Base-by-base conservation (phyloP, 1,139 yeast species). In the Suhomyces anneliseae region DNA sequence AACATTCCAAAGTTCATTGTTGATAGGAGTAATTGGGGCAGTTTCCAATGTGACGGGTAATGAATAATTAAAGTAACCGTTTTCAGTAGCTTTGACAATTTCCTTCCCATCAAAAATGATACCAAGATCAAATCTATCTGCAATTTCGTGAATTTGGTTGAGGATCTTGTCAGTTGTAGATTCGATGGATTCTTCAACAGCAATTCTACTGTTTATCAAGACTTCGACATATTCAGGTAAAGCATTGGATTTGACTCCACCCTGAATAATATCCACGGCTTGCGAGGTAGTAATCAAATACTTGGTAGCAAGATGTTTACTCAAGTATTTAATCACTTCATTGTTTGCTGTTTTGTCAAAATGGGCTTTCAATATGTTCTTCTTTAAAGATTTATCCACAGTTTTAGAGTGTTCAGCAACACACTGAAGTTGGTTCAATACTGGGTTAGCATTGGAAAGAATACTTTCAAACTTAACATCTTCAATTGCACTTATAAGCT, bases 171-270 rank as follows among this genome's bases (percentile, higher is more conserved):
- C 62, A 29, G 69, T 55, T 4, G 81, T 72, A 8, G 68, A 68
- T 2, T 65, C 65, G 1, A 78, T 72, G 8, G 74, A 55, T 34
- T 78, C 76, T 50, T 80, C 86, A 15, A 80, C 65, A 6, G 82
- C 78, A 46, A 84, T 74, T 52, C 90, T 72, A 53, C 82, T 82
- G 62, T 85, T 84, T 38, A 85, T 73, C 43, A 74, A 61, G 19
- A 83, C 69, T 7, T 73, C 68, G 6, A 79, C 86, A 52, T 71
- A 74, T 59, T 87, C 95, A 1, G 95, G 95, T 48, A 87, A 70
- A 2, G 93, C 92, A 59, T 86, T 86, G 33, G 82, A 69, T 62
- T 86, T 86, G 38, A 78, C 77, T 15, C 93, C 93, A 8, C 92
- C 92, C n/a, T 66, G 56, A 42, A 86, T 70, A 10, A 83, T 71